Evolutionary conservation across 345 rosid species (phyloP).

Genomic region (Citrus maxima): DNA sequence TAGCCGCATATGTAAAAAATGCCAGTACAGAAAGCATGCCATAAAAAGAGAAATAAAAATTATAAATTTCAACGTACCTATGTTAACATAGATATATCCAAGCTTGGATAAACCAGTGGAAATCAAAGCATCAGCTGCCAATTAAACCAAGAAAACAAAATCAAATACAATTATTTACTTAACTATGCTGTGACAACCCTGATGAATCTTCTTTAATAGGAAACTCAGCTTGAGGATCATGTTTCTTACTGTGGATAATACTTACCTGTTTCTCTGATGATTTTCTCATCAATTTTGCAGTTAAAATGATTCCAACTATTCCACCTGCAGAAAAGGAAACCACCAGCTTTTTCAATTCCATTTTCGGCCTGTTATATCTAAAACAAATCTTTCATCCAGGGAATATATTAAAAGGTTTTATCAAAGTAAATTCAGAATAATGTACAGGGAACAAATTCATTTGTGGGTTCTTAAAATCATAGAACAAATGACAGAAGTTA

Average conservation of each 20-base stretch:
- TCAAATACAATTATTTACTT: neutral
- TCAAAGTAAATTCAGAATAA: neutral
- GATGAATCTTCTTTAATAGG: neutral
- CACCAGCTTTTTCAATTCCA: neutral
- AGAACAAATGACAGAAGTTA: neutral
- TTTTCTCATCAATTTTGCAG: conserved; percentile 59
- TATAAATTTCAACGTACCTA: conserved; percentile 40
- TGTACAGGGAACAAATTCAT: neutral
- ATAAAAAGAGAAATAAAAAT: neutral
- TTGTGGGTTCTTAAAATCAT: neutral
- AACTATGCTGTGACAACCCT: neutral
- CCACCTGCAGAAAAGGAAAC: conserved; percentile 54
- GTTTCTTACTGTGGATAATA: neutral
- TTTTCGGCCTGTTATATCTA: neutral
- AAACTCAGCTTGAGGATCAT: neutral
- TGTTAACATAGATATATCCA: conserved; percentile 78
- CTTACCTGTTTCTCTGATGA: conserved; percentile 74
- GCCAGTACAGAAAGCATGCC: neutral
- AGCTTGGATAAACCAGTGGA: conserved; percentile 75
- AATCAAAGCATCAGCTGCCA: conserved; percentile 75
- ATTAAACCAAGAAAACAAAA: conserved; percentile 8
- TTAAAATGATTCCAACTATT: conserved; percentile 93
- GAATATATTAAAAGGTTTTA: neutral
- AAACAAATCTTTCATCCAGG: neutral
- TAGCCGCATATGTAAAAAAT: conserved; percentile 8